These are phyloP conservation scores for Fusarium annulatum DNA, from an alignment of 2,329 filamentous ascomycete genomes.

Conservation along the genomic window DNA sequence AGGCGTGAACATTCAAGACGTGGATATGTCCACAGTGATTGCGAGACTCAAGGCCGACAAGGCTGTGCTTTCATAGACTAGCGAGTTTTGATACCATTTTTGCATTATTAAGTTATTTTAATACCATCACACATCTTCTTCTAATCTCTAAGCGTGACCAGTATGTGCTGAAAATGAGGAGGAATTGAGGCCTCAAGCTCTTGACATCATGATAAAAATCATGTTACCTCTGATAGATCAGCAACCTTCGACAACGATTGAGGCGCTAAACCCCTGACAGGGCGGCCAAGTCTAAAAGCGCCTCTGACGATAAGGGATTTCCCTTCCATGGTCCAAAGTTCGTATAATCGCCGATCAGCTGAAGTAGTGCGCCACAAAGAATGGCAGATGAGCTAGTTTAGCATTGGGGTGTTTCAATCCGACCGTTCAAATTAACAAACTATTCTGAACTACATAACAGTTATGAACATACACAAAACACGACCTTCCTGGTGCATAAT, in stretches of 20 bases:
- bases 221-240: not conserved
- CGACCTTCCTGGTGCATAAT: not conserved
- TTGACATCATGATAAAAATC: not conserved
- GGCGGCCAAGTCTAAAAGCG: not conserved
- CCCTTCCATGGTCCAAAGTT: not conserved
- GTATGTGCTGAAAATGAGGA: not conserved
- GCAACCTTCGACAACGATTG: too few relatives aligned
- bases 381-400: not conserved
- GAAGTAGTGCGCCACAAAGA: not conserved
- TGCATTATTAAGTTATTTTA: slow-evolving; percentile 1
- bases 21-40: slow-evolving; percentile 18
- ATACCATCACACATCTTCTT: not conserved
- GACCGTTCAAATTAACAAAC: not conserved
- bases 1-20: slow-evolving; percentile 24
- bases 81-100: slow-evolving; percentile 18
- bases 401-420: not conserved
- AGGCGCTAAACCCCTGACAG: not conserved
- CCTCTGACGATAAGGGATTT: not conserved
- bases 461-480: not conserved
- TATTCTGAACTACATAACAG: not conserved
- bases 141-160: not conserved
- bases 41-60: slow-evolving; percentile 28
- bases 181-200: not conserved
- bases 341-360: not conserved
- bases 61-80: slow-evolving; percentile 19